phyloP scores from a whole-genome alignment of 257 asterid species.

The Jasminum sambac region DNA sequence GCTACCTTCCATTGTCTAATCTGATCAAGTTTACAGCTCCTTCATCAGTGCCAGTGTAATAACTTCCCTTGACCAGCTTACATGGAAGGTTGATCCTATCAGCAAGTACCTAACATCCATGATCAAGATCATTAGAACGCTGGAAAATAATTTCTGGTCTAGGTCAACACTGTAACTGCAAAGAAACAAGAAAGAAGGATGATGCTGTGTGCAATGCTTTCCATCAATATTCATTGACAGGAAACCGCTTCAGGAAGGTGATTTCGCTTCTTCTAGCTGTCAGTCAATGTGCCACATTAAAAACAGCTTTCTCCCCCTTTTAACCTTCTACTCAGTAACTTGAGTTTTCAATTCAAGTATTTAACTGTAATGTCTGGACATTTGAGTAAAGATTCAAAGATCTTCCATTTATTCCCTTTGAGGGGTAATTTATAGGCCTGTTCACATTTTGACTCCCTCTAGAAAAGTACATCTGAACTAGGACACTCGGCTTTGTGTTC shows the following conservation, averaged over 20 bases:
- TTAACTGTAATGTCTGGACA: background rate
- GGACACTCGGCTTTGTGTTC: background rate
- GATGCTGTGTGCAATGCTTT: background rate
- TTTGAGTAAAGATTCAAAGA: background rate
- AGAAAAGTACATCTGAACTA: background rate
- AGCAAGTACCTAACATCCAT: constrained; percentile 83
- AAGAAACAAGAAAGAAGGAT: background rate
- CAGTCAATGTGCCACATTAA: background rate
- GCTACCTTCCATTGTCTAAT: constrained; percentile 89
- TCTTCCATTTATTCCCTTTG: background rate
- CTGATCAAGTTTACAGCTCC: constrained; percentile 96
- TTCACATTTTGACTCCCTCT: background rate
- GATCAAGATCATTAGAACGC: constrained; percentile 24
- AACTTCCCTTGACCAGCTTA: constrained; percentile 94
- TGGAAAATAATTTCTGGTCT: constrained; percentile 12
- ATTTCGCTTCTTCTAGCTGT: background rate
- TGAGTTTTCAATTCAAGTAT: background rate
- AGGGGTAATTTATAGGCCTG: background rate
- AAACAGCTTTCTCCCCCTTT: background rate
- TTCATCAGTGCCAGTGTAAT: constrained; percentile 97
- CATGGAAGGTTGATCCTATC: constrained; percentile 92
- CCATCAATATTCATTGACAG: background rate
- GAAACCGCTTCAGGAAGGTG: background rate
- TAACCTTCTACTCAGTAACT: background rate
- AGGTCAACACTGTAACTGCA: background rate